phyloP scores from a whole-genome alignment of 75 land plant genomes.

The Sequoia sempervirens region DNA sequence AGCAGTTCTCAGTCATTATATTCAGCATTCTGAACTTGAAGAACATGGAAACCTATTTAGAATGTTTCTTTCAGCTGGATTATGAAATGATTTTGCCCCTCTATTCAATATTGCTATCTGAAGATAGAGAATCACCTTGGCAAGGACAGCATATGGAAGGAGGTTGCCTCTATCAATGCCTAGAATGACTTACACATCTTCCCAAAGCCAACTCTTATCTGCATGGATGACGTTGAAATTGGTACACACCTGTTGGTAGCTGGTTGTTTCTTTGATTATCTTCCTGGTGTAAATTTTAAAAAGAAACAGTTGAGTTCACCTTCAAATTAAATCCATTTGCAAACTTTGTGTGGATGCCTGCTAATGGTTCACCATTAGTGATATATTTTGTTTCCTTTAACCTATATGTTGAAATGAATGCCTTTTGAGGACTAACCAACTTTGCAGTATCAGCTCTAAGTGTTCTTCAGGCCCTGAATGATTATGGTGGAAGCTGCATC shows the following conservation, averaged over 20 bases:
- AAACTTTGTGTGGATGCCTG: background rate
- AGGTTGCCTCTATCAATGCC: constrained; percentile 2
- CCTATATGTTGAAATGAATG: constrained; percentile 1
- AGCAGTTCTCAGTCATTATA: background rate
- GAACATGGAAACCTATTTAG: background rate
- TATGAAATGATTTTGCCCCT: background rate
- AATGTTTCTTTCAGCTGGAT: background rate
- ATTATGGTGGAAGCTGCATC: background rate
- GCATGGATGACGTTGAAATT: constrained; percentile 4
- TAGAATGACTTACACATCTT: background rate
- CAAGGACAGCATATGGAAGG: constrained; percentile 3
- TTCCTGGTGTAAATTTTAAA: background rate
- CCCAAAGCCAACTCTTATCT: background rate
- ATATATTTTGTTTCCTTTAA: constrained; percentile 1
- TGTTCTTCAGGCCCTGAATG: constrained; percentile 2
- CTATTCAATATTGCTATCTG: constrained; percentile 4
- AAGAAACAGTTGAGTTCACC: background rate
- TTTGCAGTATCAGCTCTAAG: constrained; percentile 1
- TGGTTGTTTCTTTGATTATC: background rate
- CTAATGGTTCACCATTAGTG: background rate
- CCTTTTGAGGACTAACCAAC: background rate
- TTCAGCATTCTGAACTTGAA: background rate
- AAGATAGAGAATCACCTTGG: background rate
- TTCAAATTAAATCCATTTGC: background rate
- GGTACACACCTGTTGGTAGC: background rate